Conservation (phyloP, 176 grass and related monocot species). For the Carex myosuroides region DNA sequence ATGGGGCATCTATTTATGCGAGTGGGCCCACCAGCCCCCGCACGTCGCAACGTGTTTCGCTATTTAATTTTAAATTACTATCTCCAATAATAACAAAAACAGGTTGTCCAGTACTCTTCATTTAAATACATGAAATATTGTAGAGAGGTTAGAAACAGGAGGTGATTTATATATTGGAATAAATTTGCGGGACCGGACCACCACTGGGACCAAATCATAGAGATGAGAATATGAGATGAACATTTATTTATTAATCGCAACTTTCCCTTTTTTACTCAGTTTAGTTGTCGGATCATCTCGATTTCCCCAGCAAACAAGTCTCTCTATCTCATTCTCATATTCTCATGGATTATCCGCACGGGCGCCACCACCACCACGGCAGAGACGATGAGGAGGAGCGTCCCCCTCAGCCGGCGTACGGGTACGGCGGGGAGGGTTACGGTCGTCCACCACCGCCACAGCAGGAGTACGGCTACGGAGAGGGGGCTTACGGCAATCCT, state of each 20-base stretch:
- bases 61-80: neutral
- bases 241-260: neutral
- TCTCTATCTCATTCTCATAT: too few relatives aligned
- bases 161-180: neutral
- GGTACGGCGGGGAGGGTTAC: neutral
- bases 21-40: neutral
- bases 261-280: neutral
- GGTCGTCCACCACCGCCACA: neutral
- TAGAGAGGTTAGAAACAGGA: neutral
- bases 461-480: neutral
- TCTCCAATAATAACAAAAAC: neutral
- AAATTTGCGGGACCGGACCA: neutral
- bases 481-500: neutral
- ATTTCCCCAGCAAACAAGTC: neutral
- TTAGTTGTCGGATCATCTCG: neutral
- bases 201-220: neutral
- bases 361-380: neutral
- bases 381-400: neutral
- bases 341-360: conserved; percentile 6
- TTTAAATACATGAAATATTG: neutral
- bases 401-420: neutral
- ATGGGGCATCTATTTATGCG: neutral
- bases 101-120: too few relatives aligned
- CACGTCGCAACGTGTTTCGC: neutral
- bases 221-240: neutral